These are phyloP conservation scores for Ceratocystis colombiana DNA, from an alignment of 2,329 filamentous ascomycete species.

Conservation along the genomic window DNA sequence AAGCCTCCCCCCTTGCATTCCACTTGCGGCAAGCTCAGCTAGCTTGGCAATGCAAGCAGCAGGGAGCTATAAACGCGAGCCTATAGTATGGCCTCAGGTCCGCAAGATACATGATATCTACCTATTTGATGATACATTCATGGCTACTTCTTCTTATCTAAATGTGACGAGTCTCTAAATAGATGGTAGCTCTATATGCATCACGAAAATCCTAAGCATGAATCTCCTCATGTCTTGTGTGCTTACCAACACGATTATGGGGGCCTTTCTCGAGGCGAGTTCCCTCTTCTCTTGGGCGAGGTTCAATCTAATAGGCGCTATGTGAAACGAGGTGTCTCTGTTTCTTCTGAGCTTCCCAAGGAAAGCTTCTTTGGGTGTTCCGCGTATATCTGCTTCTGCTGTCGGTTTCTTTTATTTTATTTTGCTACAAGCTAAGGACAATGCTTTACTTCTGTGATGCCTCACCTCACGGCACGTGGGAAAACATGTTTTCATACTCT, in stretches of 20 bases:
- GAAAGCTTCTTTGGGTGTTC: not conserved
- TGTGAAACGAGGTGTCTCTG: not conserved
- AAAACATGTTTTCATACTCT: not conserved
- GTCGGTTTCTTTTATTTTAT: not conserved
- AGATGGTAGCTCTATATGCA: not conserved
- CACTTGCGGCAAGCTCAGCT: not conserved
- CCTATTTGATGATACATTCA: not conserved
- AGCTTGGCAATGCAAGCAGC: not conserved
- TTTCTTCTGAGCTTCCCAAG: not conserved
- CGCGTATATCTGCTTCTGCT: not conserved
- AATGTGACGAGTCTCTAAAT: not conserved
- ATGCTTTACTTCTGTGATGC: not conserved
- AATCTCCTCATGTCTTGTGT: not conserved
- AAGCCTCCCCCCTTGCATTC: not conserved
- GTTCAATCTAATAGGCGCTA: not conserved
- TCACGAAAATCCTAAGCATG: not conserved
- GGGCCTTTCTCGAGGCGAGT: not conserved
- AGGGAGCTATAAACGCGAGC: not conserved
- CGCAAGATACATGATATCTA: not conserved
- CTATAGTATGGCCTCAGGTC: not conserved
- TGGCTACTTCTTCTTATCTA: not conserved
- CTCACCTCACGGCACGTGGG: not conserved
- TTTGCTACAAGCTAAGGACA: not conserved
- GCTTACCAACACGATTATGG: not conserved
- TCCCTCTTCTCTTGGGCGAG: not conserved